Evolutionary conservation across 1,139 yeast genomes (phyloP), one percentile per base, ranked within the genome.

Genomic region (Pichia sp.): DNA sequence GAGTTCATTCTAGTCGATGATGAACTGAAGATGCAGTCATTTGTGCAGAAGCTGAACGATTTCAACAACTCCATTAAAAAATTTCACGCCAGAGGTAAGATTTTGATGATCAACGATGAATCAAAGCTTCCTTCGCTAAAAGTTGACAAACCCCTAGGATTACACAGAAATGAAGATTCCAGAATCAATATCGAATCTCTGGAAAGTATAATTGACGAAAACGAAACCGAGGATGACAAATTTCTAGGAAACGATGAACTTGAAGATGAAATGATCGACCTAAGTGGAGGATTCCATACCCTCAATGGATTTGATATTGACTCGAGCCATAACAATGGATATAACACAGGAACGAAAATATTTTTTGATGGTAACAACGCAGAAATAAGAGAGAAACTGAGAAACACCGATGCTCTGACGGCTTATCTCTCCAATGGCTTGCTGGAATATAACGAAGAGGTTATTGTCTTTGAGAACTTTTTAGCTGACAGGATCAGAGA

Each of bases 391-490:
- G 40, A 45, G 3, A 29, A 13, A 43, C 8, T 31, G 45, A 51
- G 11, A 49, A 48, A 45, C 7, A 38, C 46, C 15, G 44, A 40
- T 44, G 50, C 55, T 11, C 5, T 34, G 19, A 29, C 45, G 43
- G 40, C 42, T 31, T 54, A 56, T 48, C 47, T 61, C 5, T 43
- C 58, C n/a, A 58, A 58, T 50, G 62, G 65, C 1, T 47, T 64
- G 8, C 50, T 57, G 34, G 65, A 63, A 32, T 64, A 57, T 45
- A 63, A 64, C 53, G 53, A 54, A 29, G 62, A 59, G 15, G 54
- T 59, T 10, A 36, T 47, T 3, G 58, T 65, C 74, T 84, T 62
- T 70, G 74, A 43, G 57, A 63, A 51, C 57, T 73, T 54, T 57
- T 57, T 62, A 7, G 55, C 46, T 23, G 55, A 54, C 11, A 52